Evolutionary conservation across 2,329 filamentous ascomycete genomes (phyloP), one percentile per base, ranked within the genome.

Genomic region (Sphaerulina musiva): DNA sequence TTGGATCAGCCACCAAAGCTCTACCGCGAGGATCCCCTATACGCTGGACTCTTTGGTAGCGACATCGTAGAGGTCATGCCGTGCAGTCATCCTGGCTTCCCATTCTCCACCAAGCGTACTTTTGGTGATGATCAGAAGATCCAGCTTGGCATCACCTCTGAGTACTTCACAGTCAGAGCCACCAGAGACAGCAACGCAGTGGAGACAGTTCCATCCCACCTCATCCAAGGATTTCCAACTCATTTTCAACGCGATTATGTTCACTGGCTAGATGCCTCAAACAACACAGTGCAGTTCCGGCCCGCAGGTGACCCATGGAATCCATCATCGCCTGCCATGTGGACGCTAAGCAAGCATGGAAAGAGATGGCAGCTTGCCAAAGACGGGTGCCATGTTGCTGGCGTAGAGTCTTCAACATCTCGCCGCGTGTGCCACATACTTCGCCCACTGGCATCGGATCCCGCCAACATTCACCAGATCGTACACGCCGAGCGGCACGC

Each of bases 241-340:
- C 63, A 72, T 0, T 69, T 87, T 0, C 57, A 83, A 0, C 65
- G 78, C 0, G 68, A 75, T 6, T 84, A 79, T 47, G 70, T 78
- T 0, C 83, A 87, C 57, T 86, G 82, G 81, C 68, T 85, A 3
- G 71, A 85, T 41, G 10, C 83, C 0, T 46, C 55, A 1, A 69
- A 68, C 1, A 69, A 71, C 2, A 48, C 68, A 1, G 47, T 87
- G 0, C 78, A 86, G 43, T 76, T 84, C 20, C 72, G 82, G 8
- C 62, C 63, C 1, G 49, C 39, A 7, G 20, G 55, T 1, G 47
- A 60, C 6, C 56, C 60, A 0, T 68, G 67, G 67, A 52, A 55
- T 23, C 10, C 29, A 6, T 5, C 23, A 2, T 54, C 54, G 6
- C 8, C 38, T 0, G 36, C 14, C 0, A 48, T 46, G 1, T 65